These are phyloP conservation scores for Aotearoamyces nothofagi DNA, from an alignment of 2,329 filamentous ascomycete species.

Conservation along the genomic window DNA sequence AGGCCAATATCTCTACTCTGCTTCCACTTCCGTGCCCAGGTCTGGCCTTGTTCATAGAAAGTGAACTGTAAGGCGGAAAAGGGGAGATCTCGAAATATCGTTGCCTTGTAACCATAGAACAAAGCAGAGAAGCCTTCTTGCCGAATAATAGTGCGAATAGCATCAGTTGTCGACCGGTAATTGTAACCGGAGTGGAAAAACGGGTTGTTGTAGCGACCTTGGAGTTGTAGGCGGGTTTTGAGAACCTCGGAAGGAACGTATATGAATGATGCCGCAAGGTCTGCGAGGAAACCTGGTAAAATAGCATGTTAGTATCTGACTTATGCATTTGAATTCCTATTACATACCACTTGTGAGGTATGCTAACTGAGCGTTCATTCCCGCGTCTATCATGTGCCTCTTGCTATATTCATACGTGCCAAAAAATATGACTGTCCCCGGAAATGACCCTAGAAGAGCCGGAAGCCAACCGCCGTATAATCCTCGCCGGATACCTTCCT, in stretches of 20 bases:
- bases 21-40: slow-evolving; percentile 64
- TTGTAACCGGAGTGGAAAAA: slow-evolving; percentile 93
- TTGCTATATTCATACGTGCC: slow-evolving; percentile 95
- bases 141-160: slow-evolving; percentile 68
- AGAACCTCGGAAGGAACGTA: slow-evolving; percentile 97
- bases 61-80: slow-evolving; percentile 96
- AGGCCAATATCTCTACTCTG: slow-evolving; percentile 74
- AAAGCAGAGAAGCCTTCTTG: slow-evolving; percentile 73
- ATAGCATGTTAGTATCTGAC: background rate
- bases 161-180: slow-evolving; percentile 75
- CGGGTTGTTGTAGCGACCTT: slow-evolving; percentile 90
- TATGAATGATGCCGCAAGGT: slow-evolving; percentile 78
- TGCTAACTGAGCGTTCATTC: slow-evolving; percentile 66
- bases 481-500: slow-evolving; percentile 76
- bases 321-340: background rate
- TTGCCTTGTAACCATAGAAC: slow-evolving; percentile 96
- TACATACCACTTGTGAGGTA: slow-evolving; percentile 69
- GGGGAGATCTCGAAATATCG: slow-evolving; percentile 82
- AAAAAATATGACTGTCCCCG: slow-evolving; percentile 89
- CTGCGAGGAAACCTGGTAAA: slow-evolving; percentile 66
- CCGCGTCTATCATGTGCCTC: slow-evolving; percentile 69
- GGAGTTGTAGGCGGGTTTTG: slow-evolving; percentile 91
- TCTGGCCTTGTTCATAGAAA: slow-evolving; percentile 91
- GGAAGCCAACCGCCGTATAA: slow-evolving; percentile 90
- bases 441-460: slow-evolving; percentile 82